Evolutionary conservation across 352 stramenopile genomes (phyloP), one percentile per base, ranked within the genome.

Genomic region (Aphanomyces euteiches): DNA sequence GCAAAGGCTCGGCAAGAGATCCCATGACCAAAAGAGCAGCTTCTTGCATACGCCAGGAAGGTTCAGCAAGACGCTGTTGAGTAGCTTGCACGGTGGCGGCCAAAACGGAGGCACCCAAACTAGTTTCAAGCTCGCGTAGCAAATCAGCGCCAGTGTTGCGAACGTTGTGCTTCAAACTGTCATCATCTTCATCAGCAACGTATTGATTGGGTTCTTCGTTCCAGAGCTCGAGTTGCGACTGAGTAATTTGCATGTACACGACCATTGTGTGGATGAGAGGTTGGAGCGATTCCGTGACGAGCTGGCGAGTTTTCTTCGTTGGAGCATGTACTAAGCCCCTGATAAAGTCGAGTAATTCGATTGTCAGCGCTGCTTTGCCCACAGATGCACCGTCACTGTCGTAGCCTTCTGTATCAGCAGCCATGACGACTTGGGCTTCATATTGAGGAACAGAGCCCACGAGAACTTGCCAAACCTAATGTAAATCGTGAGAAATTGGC

Each of bases 151-250:
- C 84, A 54, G 83, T 82, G 53, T 89, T 92, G 38, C 87, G 87
- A 15, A 92, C 79, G 67, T 84, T 92, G 73, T 90, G 90, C 53
- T 82, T 72, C n/a, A 90, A 69, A 41, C 83, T 90, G 61, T 92
- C 83, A 70, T 94, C 87, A 66, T 94, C 87, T 75, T 94, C 87
- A 56, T 94, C 87, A 0, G 84, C 84, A 15, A 94, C 79, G 72
- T 92, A 94, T 73, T 90, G 87, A 75, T 94, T 92, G 39, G 87
- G 82, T 57, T 92, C 82, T 13, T 92, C 87, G 39, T 84, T 73
- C 87, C 87, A 94, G 47, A 78, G 80, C 65, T 88, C 77, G 75
- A 88, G 82, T 68, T 94, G 87, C 59, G 80, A 81, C 56, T 76
- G 70, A 1, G 84, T 90, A 66, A 94, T 94, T 57, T 92, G 84